Evolutionary conservation across 2,329 filamentous ascomycete species (phyloP).

Genomic region (Botryotinia calthae): DNA sequence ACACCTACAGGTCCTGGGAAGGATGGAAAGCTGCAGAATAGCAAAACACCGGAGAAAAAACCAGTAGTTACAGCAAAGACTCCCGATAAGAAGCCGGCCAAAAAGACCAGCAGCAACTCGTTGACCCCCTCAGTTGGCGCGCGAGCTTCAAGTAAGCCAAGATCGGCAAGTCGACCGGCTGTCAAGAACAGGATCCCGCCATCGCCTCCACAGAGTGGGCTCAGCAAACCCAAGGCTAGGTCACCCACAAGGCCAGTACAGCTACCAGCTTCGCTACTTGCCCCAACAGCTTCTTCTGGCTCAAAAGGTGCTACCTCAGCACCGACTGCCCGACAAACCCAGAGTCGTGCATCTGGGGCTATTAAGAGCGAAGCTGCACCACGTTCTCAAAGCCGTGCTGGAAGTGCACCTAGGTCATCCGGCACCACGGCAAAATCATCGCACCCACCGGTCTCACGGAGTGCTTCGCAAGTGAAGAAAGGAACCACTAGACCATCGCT

Average conservation of each 20-base stretch:
- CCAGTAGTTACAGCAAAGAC: conserved; percentile 35
- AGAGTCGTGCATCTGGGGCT: conserved; percentile 43
- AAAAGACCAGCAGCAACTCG: conserved; percentile 28
- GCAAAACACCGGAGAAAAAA: conserved; percentile 27
- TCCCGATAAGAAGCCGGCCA: conserved; percentile 27
- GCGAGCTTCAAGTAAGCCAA: conserved; percentile 32
- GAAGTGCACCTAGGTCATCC: conserved; percentile 25
- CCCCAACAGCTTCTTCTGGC: conserved; percentile 67
- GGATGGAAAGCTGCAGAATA: conserved; percentile 22
- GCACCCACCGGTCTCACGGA: conserved; percentile 28
- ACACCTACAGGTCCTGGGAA: conserved; percentile 8
- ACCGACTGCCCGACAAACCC: conserved; percentile 42
- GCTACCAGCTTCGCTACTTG: conserved; percentile 64
- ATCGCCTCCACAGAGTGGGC: conserved; percentile 39
- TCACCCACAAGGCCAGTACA: conserved; percentile 68
- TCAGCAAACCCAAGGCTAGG: conserved; percentile 59
- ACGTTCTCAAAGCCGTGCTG: conserved; percentile 37
- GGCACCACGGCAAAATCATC: neutral
- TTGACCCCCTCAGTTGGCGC: conserved; percentile 24
- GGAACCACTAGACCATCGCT: conserved; percentile 42
- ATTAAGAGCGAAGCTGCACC: conserved; percentile 38
- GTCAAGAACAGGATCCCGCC: conserved; percentile 32
- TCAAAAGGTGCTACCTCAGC: conserved; percentile 53
- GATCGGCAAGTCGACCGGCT: conserved; percentile 24
- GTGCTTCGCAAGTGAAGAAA: conserved; percentile 33